phyloP scores from a whole-genome alignment of 495 filamentous ascomycete species.

The Lepidopterella palustris region DNA sequence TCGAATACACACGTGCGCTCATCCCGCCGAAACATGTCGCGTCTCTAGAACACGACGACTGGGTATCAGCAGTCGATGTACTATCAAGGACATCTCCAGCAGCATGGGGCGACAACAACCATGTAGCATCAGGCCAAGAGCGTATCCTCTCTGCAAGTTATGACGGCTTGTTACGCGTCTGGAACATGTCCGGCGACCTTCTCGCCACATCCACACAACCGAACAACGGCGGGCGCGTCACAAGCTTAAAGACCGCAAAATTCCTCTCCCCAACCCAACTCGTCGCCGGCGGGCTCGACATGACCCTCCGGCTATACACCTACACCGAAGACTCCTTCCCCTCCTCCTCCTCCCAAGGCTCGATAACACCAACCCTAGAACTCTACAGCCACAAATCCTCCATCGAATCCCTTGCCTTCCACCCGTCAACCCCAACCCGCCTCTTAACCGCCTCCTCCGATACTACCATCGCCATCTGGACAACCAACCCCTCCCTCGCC shows the following conservation, averaged over 20 bases:
- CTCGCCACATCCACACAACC: slow-evolving; percentile 61
- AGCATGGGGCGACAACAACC: slow-evolving; percentile 46
- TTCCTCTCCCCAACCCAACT: slow-evolving; percentile 70
- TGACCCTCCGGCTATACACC: slow-evolving; percentile 80
- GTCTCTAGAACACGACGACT: slow-evolving; percentile 92
- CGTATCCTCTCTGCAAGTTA: slow-evolving; percentile 83
- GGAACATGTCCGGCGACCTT: slow-evolving; percentile 76
- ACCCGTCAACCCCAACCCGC: slow-evolving; percentile 60
- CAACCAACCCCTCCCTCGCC: slow-evolving; percentile 61
- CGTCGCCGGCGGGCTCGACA: slow-evolving; percentile 74
- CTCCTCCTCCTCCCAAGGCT: slow-evolving; percentile 43
- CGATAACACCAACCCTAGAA: slow-evolving; percentile 69
- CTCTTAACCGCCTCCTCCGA: slow-evolving; percentile 80
- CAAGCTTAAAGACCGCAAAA: slow-evolving; percentile 70
- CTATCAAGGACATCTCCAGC: slow-evolving; percentile 60
- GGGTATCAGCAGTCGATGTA: slow-evolving; percentile 89
- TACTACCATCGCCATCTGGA: slow-evolving; percentile 78
- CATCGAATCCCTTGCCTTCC: slow-evolving; percentile 71
- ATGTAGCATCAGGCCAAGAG: slow-evolving; percentile 46
- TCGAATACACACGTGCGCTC: slow-evolving; percentile 88
- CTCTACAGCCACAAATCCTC: slow-evolving; percentile 75
- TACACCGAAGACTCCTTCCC: slow-evolving; percentile 52
- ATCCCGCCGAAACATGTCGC: slow-evolving; percentile 81
- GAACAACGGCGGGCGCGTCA: slow-evolving; percentile 62
- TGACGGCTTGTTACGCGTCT: slow-evolving; percentile 79